Conservation (phyloP, 2,329 filamentous ascomycete species). For the Ascochyta viciae-villosae region DNA sequence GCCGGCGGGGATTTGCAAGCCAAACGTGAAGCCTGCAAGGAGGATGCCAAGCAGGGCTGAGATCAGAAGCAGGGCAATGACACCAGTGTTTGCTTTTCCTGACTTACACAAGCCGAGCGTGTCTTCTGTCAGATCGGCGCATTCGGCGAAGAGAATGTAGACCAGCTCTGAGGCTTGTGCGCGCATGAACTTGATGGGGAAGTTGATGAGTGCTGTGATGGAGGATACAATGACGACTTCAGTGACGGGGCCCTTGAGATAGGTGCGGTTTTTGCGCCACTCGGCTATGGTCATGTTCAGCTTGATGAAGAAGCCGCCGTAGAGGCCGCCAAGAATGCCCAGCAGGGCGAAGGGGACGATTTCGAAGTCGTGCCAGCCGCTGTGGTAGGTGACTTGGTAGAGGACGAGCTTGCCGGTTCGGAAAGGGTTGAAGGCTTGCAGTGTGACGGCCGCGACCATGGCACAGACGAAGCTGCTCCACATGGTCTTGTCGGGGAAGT, state of each 20-base stretch:
- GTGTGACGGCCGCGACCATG: conserved; percentile 94
- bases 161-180: conserved; percentile 91
- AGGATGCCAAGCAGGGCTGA: conserved; percentile 85
- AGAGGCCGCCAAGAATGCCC: conserved; percentile 89
- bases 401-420: conserved; percentile 93
- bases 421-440: conserved; percentile 94
- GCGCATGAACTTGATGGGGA: conserved; percentile 95
- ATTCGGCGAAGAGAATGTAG: conserved; percentile 90
- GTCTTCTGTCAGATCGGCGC: conserved; percentile 80
- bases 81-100: conserved; percentile 79
- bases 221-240: conserved; percentile 84
- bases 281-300: conserved; percentile 85
- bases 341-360: conserved; percentile 86
- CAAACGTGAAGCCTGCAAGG: conserved; percentile 87
- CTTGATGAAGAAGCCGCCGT: conserved; percentile 93
- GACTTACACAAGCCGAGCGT: conserved; percentile 90
- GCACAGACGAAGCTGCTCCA: conserved; percentile 99
- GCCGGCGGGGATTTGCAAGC: conserved; percentile 90
- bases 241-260: conserved; percentile 72
- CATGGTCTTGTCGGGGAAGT: conserved; percentile 99
- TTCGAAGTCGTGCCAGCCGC: conserved; percentile 93
- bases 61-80: conserved; percentile 81
- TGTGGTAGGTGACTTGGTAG: conserved; percentile 93
- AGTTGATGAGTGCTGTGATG: conserved; percentile 88
- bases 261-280: conserved; percentile 76